phyloP scores from a whole-genome alignment of 148 eudicot species.

The Vaccinium macrocarpon region DNA sequence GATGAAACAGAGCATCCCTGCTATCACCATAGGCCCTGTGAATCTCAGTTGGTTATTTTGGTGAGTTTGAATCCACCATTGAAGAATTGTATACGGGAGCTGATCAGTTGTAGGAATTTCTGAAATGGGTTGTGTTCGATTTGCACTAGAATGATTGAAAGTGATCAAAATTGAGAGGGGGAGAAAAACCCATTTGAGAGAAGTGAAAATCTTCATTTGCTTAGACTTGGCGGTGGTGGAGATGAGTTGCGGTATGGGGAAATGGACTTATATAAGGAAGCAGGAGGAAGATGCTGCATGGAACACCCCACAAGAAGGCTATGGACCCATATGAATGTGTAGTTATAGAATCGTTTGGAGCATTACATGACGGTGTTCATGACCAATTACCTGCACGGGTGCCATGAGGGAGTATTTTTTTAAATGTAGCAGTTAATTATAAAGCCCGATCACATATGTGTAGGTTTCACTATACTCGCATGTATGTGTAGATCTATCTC shows the following conservation, averaged over 20 bases:
- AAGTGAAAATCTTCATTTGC: slow-evolving; percentile 13
- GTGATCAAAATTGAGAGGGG: slow-evolving; percentile 17
- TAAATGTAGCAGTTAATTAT: too few species aligned
- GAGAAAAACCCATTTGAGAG: slow-evolving; percentile 15
- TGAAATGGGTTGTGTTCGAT: slow-evolving; percentile 18
- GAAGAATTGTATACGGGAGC: slow-evolving; percentile 9
- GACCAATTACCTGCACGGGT: neutral
- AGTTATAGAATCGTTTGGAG: too few species aligned
- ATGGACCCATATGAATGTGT: too few species aligned
- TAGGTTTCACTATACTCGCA: too few species aligned
- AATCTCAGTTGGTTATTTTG: slow-evolving; percentile 13
- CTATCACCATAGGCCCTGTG: slow-evolving; percentile 10
- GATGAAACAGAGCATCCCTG: slow-evolving; percentile 47
- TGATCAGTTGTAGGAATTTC: slow-evolving; percentile 5
- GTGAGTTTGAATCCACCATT: slow-evolving; percentile 12
- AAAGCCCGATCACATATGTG: too few species aligned
- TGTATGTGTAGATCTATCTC: too few species aligned
- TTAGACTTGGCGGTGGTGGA: neutral
- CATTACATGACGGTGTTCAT: too few species aligned
- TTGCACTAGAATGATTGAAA: slow-evolving; percentile 21
- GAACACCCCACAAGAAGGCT: too few species aligned
- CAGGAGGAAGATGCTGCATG: neutral
- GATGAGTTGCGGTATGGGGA: neutral
- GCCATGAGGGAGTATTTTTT: neutral
- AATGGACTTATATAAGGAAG: neutral